Conservation (phyloP, 2,329 filamentous ascomycete genomes). For the Trichophyton schoenleinii region DNA sequence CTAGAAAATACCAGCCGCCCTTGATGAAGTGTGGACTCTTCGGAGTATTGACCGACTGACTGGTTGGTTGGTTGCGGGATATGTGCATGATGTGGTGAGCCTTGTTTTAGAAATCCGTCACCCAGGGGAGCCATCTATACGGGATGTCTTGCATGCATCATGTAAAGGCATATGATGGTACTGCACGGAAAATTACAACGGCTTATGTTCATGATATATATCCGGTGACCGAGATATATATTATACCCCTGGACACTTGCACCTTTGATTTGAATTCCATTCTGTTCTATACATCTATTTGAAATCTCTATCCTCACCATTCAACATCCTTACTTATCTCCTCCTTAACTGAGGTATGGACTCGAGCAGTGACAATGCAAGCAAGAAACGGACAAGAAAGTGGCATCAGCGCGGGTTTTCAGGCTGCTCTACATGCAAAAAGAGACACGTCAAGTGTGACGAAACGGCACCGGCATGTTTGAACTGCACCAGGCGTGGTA, state of each 20-base stretch:
- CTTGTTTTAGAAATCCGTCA: not conserved
- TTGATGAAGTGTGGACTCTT: not conserved
- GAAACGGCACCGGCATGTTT: slow-evolving; percentile 27
- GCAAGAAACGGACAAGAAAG: slow-evolving; percentile 24
- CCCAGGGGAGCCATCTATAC: not conserved
- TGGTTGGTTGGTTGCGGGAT: no score
- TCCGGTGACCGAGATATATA: no score
- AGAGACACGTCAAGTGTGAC: slow-evolving; percentile 29
- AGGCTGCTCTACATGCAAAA: slow-evolving; percentile 30
- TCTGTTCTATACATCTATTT: not conserved
- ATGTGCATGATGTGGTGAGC: not conserved
- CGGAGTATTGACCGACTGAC: no score
- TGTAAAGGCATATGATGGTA: not conserved
- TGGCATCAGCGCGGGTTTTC: slow-evolving; percentile 34
- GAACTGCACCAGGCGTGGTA: slow-evolving; percentile 26
- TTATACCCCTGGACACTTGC: no score
- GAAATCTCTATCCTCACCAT: not conserved
- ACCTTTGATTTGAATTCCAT: no score
- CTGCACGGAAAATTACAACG: not conserved
- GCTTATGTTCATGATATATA: not conserved
- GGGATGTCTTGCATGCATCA: not conserved
- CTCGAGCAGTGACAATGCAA: slow-evolving; percentile 9
- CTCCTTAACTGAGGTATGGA: not conserved
- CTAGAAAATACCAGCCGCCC: no score
- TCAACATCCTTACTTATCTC: not conserved